Conservation (phyloP, 768 basidiomycete genomes). For the Amanita inopinata region DNA sequence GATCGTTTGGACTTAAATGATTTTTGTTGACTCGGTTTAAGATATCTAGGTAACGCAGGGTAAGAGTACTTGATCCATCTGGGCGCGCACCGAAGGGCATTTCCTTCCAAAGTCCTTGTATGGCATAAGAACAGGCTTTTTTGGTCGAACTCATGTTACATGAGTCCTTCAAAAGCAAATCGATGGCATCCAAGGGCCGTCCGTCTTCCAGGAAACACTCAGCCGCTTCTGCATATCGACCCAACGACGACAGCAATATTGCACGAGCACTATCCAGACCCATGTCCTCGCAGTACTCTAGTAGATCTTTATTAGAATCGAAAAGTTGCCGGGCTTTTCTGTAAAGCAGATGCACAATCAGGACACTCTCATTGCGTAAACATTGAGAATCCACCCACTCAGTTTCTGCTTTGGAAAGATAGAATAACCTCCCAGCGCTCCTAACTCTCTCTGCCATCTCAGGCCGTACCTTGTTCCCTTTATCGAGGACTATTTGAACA, state of each 20-base stretch:
- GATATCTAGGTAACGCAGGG: constrained; percentile 18
- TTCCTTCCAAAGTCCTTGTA: constrained; percentile 35
- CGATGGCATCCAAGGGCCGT: constrained; percentile 35
- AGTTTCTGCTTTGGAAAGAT: constrained; percentile 27
- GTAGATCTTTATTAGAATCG: constrained; percentile 34
- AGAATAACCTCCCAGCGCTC: constrained; percentile 36
- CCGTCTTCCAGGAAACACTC: constrained; percentile 40
- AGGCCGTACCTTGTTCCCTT: constrained; percentile 22
- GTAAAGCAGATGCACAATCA: too few relatives aligned
- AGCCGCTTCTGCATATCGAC: constrained; percentile 39
- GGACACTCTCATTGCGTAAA: too few relatives aligned
- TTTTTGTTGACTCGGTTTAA: constrained; percentile 13
- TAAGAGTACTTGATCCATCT: constrained; percentile 11
- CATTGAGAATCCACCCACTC: constrained; percentile 20
- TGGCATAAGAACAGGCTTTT: constrained; percentile 28
- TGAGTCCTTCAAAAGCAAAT: constrained; percentile 28
- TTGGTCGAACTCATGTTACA: constrained; percentile 17
- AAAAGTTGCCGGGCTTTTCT: constrained; percentile 45
- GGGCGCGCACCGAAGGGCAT: constrained; percentile 29
- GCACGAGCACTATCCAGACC: constrained; percentile 42
- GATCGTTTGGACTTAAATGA: constrained; percentile 6
- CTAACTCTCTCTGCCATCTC: constrained; percentile 27
- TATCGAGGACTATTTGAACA: constrained; percentile 29
- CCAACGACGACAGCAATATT: constrained; percentile 30
- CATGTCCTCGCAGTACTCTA: constrained; percentile 48